These are phyloP conservation scores for Daedaleopsis sinensis DNA, from an alignment of 768 basidiomycete genomes.

Conservation along the genomic window DNA sequence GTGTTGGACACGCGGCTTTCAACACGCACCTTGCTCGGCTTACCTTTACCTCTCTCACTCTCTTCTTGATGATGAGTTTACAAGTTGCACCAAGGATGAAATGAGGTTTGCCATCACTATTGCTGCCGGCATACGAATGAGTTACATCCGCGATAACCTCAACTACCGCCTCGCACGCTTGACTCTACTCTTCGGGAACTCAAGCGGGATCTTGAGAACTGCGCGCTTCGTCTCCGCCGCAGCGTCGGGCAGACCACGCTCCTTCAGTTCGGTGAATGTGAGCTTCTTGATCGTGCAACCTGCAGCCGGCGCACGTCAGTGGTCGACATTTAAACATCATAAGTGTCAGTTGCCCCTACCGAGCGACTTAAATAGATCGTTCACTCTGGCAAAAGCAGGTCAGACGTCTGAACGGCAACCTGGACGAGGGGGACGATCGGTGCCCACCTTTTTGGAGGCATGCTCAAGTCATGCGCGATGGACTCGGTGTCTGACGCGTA, in stretches of 20 bases:
- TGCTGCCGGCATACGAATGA: too few relatives aligned
- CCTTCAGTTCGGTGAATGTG: conserved; percentile 62
- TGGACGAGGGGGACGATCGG: background rate
- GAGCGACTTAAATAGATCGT: conserved; percentile 74
- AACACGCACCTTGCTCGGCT: too few relatives aligned
- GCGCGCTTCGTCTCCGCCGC: conserved; percentile 72
- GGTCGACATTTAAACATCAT: background rate
- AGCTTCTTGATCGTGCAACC: conserved; percentile 75
- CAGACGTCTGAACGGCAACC: conserved; percentile 9
- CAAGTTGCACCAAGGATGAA: too few relatives aligned
- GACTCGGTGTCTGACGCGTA: conserved; percentile 69
- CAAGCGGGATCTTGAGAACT: conserved; percentile 71
- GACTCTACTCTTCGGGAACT: conserved; percentile 71
- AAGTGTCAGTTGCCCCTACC: conserved; percentile 42
- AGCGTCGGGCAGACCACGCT: conserved; percentile 66
- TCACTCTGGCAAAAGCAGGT: conserved; percentile 46
- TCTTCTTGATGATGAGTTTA: too few relatives aligned
- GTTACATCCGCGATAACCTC: too few relatives aligned
- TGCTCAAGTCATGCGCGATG: conserved; percentile 75
- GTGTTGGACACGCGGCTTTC: too few relatives aligned
- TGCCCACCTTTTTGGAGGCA: conserved; percentile 66
- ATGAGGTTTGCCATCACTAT: too few relatives aligned
- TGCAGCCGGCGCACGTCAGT: conserved; percentile 24
- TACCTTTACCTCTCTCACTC: too few relatives aligned
- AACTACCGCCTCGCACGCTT: conserved; percentile 35